Percentiles rank a stretch among this genome's conserved stretches.
Evolutionary conservation across 2,329 filamentous ascomycete genomes (phyloP).

Genomic region (Drechslera avenae): DNA sequence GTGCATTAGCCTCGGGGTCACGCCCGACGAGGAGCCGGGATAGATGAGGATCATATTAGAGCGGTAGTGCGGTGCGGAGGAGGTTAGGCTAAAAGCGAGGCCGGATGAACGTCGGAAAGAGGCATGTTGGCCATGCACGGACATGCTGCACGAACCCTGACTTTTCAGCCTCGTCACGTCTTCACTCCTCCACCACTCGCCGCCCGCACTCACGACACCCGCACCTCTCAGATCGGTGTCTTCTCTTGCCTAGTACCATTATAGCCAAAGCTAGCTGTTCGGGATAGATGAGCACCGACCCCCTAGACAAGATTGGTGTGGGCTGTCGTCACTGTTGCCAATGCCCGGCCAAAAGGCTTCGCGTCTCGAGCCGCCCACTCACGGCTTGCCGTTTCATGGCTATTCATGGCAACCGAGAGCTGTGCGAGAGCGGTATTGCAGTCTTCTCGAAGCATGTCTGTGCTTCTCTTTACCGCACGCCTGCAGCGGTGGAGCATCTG

Average conservation of each 20-base stretch:
- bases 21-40: slow-evolving; percentile 24
- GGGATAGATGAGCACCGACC: slow-evolving; percentile 34
- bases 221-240: slow-evolving; percentile 16
- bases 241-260: slow-evolving; percentile 15
- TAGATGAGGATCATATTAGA: slow-evolving; percentile 41
- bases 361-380: slow-evolving; percentile 13
- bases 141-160: slow-evolving; percentile 14
- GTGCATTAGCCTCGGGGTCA: slow-evolving; percentile 20
- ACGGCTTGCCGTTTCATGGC: slow-evolving; percentile 28
- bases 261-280: slow-evolving; percentile 25
- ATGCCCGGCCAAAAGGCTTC: slow-evolving; percentile 39
- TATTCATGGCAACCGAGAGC: slow-evolving; percentile 28
- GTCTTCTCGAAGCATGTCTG: slow-evolving; percentile 35
- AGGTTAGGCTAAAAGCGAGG: slow-evolving; percentile 40
- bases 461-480: slow-evolving; percentile 23
- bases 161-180: slow-evolving; percentile 33
- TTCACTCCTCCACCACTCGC: slow-evolving; percentile 26
- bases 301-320: slow-evolving; percentile 6
- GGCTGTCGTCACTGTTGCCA: slow-evolving; percentile 19
- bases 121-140: slow-evolving; percentile 31
- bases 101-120: slow-evolving; percentile 28
- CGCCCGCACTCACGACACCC: slow-evolving; percentile 19
- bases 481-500: slow-evolving; percentile 18
- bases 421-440: slow-evolving; percentile 23
- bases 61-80: slow-evolving; percentile 22